Conservation (phyloP, 768 basidiomycete genomes). For the Dictyophora rubrovolvata region DNA sequence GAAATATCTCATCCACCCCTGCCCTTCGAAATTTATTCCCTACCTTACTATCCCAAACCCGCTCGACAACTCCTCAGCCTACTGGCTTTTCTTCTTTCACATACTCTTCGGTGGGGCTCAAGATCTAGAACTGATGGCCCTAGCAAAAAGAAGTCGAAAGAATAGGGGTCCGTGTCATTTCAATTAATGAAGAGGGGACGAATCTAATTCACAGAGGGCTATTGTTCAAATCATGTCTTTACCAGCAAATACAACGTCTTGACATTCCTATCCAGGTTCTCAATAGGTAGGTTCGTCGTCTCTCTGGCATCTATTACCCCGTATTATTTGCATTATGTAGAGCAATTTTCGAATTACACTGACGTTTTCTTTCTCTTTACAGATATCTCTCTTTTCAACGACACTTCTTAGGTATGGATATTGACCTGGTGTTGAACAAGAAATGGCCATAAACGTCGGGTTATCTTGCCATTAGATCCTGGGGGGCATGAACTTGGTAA, state of each 20-base stretch:
- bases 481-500: conserved; percentile 94
- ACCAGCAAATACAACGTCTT: conserved; percentile 91
- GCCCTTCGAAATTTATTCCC: conserved; percentile 6
- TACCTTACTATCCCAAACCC: conserved; percentile 19
- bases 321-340: conserved; percentile 29
- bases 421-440: conserved; percentile 95
- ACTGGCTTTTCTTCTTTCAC: conserved; percentile 6
- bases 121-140: conserved; percentile 43
- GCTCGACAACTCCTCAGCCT: conserved; percentile 20
- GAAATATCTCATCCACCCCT: conserved; percentile 11
- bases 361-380: conserved; percentile 99
- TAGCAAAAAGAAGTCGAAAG: conserved; percentile 64
- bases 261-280: conserved; percentile 87
- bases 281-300: conserved; percentile 55
- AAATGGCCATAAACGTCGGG: conserved; percentile 98
- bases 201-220: conserved; percentile 52
- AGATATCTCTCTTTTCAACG: not conserved
- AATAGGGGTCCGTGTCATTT: conserved; percentile 68
- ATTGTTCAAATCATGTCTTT: conserved; percentile 72
- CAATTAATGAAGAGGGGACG: conserved; percentile 64
- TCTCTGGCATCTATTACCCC: not conserved
- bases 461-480: conserved; percentile 95
- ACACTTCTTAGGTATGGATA: conserved; percentile 70
- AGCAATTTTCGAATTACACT: conserved; percentile 98
- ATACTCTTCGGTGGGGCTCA: conserved; percentile 1